Evolutionary conservation across 176 grass and related monocot species (phyloP), one percentile per base, ranked within the genome.

Genomic region (Oryza coarctata): DNA sequence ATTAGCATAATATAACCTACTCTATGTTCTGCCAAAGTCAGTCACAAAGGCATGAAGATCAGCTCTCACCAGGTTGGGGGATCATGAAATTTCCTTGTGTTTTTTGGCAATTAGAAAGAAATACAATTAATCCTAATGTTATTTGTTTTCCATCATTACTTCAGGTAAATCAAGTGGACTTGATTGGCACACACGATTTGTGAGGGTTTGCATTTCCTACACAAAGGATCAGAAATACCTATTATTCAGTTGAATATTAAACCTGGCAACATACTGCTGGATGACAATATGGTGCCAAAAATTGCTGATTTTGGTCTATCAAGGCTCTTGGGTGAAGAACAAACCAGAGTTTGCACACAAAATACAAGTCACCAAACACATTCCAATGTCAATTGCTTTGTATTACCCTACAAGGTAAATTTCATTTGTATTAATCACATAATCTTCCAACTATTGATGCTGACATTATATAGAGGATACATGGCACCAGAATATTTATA

Each of bases 401-500:
- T 67, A 23, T 7, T 4, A 1, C 12, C 38, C 38, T 15, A 31
- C 32, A 20, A 9, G 34, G 20, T 63, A n/a, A 35, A 62, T 27
- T 70, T 6, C n/a, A 25, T 30, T 38, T 69, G 38, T 9, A 3
- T 17, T 17, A n/a, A 4, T 32, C 17, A 10, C 7, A 2, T 63
- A n/a, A 70, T 29, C 4, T 9, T 70, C 32, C 20, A 50, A 12
- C 1, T 76, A 29, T 70, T 50, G 23, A 77, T 64, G 3, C 4
- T 26, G 38, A 76, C 35, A 10, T 7, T 33, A 9, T 76, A 12
- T 30, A 82, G 79, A 1, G 85, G 85, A 82, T 87, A 87, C 40
- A 71, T 87, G 57, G 85, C 85, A 70, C 79, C 79, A 0, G 85
- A 87, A 30, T 87, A 87, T 50, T 23, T 87, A 13, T 87, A 87